Evolutionary conservation across 2,329 filamentous ascomycete species (phyloP).

Genomic region (Curvularia lunata): DNA sequence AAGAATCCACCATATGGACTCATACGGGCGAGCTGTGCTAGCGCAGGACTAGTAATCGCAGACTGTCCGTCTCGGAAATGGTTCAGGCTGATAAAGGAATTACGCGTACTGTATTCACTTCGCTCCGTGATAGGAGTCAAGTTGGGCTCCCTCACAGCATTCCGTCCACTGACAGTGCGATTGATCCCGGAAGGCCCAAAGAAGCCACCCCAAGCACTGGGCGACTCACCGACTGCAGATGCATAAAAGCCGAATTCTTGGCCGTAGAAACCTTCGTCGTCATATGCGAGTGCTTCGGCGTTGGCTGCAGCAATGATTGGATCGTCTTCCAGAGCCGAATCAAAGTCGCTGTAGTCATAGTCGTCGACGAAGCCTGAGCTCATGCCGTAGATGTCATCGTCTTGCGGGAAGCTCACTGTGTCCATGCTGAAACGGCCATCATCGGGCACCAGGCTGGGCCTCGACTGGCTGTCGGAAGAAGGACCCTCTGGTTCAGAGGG

Average conservation of each 20-base stretch:
- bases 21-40: constrained; percentile 73
- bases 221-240: constrained; percentile 56
- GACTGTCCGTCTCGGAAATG: constrained; percentile 56
- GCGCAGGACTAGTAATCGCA: constrained; percentile 70
- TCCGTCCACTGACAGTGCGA: constrained; percentile 72
- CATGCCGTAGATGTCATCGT: constrained; percentile 44
- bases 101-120: constrained; percentile 94
- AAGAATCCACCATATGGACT: constrained; percentile 59
- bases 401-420: constrained; percentile 47
- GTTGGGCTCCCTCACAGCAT: constrained; percentile 76
- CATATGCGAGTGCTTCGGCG: constrained; percentile 87
- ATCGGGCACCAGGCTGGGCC: constrained; percentile 56
- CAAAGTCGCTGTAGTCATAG: constrained; percentile 65
- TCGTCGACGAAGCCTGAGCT: constrained; percentile 50
- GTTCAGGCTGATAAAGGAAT: constrained; percentile 81
- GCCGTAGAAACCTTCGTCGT: constrained; percentile 93
- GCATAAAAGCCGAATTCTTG: constrained; percentile 98
- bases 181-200: constrained; percentile 76
- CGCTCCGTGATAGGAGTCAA: constrained; percentile 95
- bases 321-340: constrained; percentile 67
- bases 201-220: constrained; percentile 83
- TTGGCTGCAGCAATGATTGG: constrained; percentile 94
- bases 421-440: constrained; percentile 58
- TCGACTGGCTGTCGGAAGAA: constrained; percentile 43
- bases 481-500: constrained; percentile 43